Percentiles rank a stretch among this genome's conserved stretches.
Conservation (phyloP, 768 basidiomycete genomes). For the Pholiota molesta region DNA sequence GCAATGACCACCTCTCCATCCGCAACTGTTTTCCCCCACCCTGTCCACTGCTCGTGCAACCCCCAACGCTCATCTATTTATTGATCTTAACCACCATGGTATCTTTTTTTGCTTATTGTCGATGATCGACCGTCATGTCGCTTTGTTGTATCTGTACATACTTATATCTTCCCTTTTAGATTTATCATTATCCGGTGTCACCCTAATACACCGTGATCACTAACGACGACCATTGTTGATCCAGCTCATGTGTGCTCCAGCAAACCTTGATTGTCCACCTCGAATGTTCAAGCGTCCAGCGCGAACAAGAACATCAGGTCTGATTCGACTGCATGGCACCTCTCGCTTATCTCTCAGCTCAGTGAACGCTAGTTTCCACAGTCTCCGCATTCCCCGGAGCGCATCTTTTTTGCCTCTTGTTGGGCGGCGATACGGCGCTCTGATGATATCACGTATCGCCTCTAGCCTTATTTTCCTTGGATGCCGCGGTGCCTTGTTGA, state of each 20-base stretch:
- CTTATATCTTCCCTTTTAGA: slow-evolving; percentile 13
- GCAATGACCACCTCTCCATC: not conserved
- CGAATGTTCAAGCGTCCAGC: not conserved
- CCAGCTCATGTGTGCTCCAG: not conserved
- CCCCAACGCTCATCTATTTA: not conserved
- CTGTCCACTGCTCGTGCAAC: not conserved
- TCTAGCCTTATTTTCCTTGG: slow-evolving; percentile 1
- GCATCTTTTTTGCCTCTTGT: not conserved
- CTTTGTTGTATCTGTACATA: slow-evolving; percentile 22
- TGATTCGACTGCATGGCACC: not conserved
- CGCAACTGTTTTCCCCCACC: not conserved
- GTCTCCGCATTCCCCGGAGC: slow-evolving; percentile 1
- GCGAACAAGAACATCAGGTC: too few relatives aligned
- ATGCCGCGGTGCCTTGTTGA: not conserved
- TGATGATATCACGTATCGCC: not conserved
- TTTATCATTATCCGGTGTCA: slow-evolving; percentile 28
- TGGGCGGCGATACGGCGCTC: slow-evolving; percentile 1
- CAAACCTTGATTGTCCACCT: not conserved
- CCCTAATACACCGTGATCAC: slow-evolving; percentile 27
- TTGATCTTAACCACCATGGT: not conserved
- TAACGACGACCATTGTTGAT: slow-evolving; percentile 6
- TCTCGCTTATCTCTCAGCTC: not conserved
- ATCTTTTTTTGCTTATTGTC: slow-evolving; percentile 11
- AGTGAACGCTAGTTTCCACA: not conserved
- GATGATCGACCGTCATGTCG: slow-evolving; percentile 12